These are phyloP conservation scores for Lyophyllum shimeji DNA, from an alignment of 768 basidiomycete genomes.

Conservation along the genomic window DNA sequence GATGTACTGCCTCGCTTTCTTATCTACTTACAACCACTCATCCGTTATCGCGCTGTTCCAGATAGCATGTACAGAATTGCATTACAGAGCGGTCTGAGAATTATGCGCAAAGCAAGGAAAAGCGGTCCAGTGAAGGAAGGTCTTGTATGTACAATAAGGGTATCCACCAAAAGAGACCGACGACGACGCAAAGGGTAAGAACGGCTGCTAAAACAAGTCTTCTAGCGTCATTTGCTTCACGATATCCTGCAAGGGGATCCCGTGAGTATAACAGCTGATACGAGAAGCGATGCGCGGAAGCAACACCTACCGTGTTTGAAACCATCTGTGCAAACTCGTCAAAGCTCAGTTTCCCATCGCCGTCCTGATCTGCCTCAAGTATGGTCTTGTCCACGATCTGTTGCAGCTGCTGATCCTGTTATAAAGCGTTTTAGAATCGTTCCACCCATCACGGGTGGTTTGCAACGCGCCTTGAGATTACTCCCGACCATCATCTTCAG, in stretches of 20 bases:
- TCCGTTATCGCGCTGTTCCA: neutral
- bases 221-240: constrained; percentile 99
- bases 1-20: neutral
- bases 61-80: constrained; percentile 10
- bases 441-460: constrained; percentile 13
- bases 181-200: neutral
- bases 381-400: constrained; percentile 99
- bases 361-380: constrained; percentile 99
- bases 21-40: constrained; percentile 7
- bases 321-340: constrained; percentile 98
- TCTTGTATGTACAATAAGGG: constrained; percentile 2
- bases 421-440: constrained; percentile 1
- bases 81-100: constrained; percentile 7
- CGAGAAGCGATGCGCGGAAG: neutral
- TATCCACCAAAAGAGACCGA: neutral
- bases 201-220: constrained; percentile 70
- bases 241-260: constrained; percentile 67
- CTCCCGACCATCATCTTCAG: constrained; percentile 99
- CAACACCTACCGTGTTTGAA: constrained; percentile 78
- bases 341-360: constrained; percentile 95
- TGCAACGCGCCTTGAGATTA: constrained; percentile 79
- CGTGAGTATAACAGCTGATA: neutral
- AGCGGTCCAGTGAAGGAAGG: neutral
- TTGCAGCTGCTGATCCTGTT: constrained; percentile 94
- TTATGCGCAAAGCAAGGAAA: neutral